These are phyloP conservation scores for Trypanosoma theileri DNA, from an alignment of 208 protist species.

Conservation along the genomic window DNA sequence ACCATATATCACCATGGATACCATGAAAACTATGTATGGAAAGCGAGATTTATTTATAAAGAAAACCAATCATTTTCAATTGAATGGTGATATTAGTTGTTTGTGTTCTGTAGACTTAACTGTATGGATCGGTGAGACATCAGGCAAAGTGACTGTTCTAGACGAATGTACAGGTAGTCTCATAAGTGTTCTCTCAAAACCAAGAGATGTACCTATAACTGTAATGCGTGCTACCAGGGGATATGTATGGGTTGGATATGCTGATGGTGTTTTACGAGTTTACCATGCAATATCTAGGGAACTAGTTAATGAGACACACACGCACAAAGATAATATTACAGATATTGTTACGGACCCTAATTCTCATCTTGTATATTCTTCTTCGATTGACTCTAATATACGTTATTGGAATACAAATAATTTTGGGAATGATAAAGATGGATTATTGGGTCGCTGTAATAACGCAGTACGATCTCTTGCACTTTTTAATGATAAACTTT, in stretches of 20 bases:
- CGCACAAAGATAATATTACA: conserved; percentile 15
- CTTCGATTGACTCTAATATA: conserved; percentile 15
- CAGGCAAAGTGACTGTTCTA: conserved; percentile 7
- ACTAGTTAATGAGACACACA: conserved; percentile 3
- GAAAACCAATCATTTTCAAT: conserved; percentile 1
- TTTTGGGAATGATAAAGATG: background rate
- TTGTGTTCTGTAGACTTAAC: conserved; percentile 4
- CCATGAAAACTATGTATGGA: background rate
- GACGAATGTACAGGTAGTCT: background rate
- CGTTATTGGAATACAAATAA: conserved; percentile 14
- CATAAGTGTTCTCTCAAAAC: background rate
- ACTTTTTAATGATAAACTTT: conserved; percentile 1
- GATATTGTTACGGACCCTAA: conserved; percentile 8
- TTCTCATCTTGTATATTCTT: conserved; percentile 18
- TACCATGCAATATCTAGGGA: conserved; percentile 6
- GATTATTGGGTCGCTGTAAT: background rate
- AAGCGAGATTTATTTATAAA: background rate
- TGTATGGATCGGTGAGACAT: conserved; percentile 9
- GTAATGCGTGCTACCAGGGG: conserved; percentile 13
- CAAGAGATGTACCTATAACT: conserved; percentile 8
- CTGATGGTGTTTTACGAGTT: conserved; percentile 13
- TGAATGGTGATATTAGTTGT: conserved; percentile 4
- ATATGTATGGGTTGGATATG: conserved; percentile 13
- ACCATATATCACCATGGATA: conserved; percentile 17
- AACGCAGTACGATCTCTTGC: conserved; percentile 2